A percentile compares a stretch with the other conserved stretches of the same genome.
phyloP scores from a whole-genome alignment of 805 yeast species.

The Cyberlindnera mycetangii region DNA sequence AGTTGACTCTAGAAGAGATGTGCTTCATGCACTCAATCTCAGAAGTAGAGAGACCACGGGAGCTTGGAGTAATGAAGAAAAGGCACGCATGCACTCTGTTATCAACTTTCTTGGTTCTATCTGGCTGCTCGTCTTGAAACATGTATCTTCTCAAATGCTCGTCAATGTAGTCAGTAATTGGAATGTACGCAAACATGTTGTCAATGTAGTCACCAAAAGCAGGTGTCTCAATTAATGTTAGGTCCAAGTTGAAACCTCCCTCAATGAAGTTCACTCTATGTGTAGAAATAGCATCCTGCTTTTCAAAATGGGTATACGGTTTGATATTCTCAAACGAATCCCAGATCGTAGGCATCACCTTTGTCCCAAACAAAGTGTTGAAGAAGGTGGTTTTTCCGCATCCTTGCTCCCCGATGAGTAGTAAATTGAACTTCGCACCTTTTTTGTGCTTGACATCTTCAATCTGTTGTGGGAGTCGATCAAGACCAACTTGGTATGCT shows the following conservation, averaged over 20 bases:
- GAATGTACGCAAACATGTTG: conserved; percentile 64
- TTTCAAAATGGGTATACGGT: conserved; percentile 37
- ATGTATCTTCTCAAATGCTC: conserved; percentile 66
- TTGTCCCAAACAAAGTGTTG: conserved; percentile 70
- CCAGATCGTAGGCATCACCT: conserved; percentile 38
- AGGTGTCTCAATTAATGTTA: conserved; percentile 70
- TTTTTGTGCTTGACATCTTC: conserved; percentile 36
- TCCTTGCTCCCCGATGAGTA: conserved; percentile 87
- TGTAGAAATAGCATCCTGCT: conserved; percentile 32
- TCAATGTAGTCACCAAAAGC: conserved; percentile 74
- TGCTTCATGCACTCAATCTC: conserved; percentile 75
- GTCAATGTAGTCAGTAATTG: conserved; percentile 71
- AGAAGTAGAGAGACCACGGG: conserved; percentile 55
- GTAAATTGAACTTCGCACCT: conserved; percentile 75
- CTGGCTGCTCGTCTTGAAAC: conserved; percentile 78
- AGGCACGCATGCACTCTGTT: conserved; percentile 80
- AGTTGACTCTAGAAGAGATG: conserved; percentile 67
- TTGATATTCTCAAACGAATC: conserved; percentile 38
- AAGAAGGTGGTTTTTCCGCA: conserved; percentile 79
- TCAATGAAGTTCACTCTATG: conserved; percentile 56
- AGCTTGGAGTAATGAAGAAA: conserved; percentile 74
- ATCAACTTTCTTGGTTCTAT: conserved; percentile 51
- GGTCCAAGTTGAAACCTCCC: conserved; percentile 52
- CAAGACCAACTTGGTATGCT: conserved; percentile 26
- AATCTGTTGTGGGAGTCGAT: conserved; percentile 30